Evolutionary conservation across 257 asterid genomes (phyloP).

Genomic region (Primulina tabacum): DNA sequence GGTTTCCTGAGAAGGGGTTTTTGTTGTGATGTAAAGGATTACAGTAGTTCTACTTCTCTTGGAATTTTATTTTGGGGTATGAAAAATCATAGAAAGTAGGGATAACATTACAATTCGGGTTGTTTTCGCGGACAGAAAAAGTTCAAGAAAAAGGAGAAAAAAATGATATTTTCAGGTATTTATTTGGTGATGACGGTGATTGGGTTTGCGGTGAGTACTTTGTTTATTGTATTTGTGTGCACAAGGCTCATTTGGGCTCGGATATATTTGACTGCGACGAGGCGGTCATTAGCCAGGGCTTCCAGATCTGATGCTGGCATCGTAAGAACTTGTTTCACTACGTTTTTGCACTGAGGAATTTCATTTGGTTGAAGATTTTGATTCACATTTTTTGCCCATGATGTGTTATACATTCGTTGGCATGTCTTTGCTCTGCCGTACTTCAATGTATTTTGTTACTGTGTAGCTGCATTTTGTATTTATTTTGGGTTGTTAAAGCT

Average conservation of each 20-base stretch:
- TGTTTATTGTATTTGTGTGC: slow-evolving; percentile 79
- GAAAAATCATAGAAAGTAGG: slow-evolving; percentile 19
- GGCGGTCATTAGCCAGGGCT: slow-evolving; percentile 45
- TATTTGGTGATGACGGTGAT: slow-evolving; percentile 90
- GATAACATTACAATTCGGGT: slow-evolving; percentile 23
- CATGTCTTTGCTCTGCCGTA: not conserved
- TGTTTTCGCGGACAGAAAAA: slow-evolving; percentile 15
- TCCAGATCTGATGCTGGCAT: slow-evolving; percentile 67
- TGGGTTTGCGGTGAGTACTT: slow-evolving; percentile 68
- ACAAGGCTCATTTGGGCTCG: slow-evolving; percentile 83
- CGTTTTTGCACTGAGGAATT: not conserved
- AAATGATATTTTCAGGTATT: slow-evolving; percentile 55
- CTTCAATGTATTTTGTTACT: not conserved
- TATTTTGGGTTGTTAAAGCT: too few relatives aligned
- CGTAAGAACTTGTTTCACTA: slow-evolving; percentile 43
- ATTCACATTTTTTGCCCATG: slow-evolving; percentile 5
- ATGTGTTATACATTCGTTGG: slow-evolving; percentile 5
- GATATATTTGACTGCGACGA: slow-evolving; percentile 52
- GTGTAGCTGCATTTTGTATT: not conserved
- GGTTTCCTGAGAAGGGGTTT: slow-evolving; percentile 15
- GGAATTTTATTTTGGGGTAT: slow-evolving; percentile 26
- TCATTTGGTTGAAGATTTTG: slow-evolving; percentile 21
- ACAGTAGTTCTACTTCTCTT: slow-evolving; percentile 25
- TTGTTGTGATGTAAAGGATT: slow-evolving; percentile 23
- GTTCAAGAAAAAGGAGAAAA: slow-evolving; percentile 13